Base-by-base conservation (phyloP, 305 asterid species). In the Fraxinus greggii region DNA sequence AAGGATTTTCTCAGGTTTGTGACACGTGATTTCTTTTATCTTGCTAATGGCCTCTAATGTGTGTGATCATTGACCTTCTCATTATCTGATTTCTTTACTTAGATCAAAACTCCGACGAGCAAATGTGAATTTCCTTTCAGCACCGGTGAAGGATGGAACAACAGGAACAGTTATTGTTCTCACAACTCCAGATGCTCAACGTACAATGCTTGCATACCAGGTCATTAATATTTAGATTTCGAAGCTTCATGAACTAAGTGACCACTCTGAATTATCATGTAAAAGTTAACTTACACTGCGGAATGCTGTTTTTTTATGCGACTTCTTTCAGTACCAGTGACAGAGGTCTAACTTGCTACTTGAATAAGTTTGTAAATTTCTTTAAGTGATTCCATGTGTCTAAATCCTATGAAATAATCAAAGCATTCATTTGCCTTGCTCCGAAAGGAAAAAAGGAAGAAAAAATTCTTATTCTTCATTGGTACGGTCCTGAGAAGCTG, bases 151-250 rank as follows among this genome's bases (percentile, higher is more conserved):
- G 87, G 97, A 92, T 84, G 98, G 98, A 86, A 95, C 98, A 19
- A 95, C 99, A 0, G 99, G 99, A 79, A 95, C 97, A 17, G 97
- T 94, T 81, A 94, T 95, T 86, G 99, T 95, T 84, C 93, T 95
- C 83, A 95, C 99, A 78, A 93, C 98, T 80, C 87, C 93, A 3
- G 98, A 95, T 87, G 99, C 99, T 85, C 99, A 94, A 81, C 92
- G 99, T 15, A 94, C 99, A 74, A 95, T 95, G 99, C 97, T 95
- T 75, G 94, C 99, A 24, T 90, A 93, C 85, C 98, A 92, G 98
- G 98, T 95, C 80, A 76, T 77, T 78, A 40, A 73, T 38, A 79
- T 72, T 19, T 65, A 19, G 26, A 56, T 19, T 56, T 56, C 33
- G 75, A 76, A 6, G 56, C 65, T 75, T 28, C 61, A 54, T 78